Evolutionary conservation across 345 rosid species (phyloP).

Genomic region (Xanthoceras sorbifolium): DNA sequence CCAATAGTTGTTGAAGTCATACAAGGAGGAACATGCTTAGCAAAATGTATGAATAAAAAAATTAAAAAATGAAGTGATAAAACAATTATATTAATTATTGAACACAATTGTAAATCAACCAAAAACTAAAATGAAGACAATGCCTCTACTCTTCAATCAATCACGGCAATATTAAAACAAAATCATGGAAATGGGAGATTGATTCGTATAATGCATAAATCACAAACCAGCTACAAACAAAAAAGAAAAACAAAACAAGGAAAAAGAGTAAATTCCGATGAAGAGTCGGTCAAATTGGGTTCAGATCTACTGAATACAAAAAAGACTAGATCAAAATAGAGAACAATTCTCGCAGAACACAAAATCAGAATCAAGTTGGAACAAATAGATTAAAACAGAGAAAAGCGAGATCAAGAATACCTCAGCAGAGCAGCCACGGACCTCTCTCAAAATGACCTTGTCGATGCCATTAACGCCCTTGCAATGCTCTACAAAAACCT

Average conservation of each 20-base stretch:
- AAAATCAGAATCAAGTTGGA: not conserved
- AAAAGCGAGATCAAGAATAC: constrained; percentile 30
- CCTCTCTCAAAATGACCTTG: constrained; percentile 66
- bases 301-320: not conserved
- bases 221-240: not conserved
- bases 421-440: constrained; percentile 66
- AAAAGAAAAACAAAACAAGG: no score
- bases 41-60: not conserved
- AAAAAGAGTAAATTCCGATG: not conserved
- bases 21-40: not conserved
- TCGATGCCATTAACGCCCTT: constrained; percentile 77
- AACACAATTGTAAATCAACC: not conserved
- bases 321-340: not conserved
- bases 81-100: not conserved
- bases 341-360: not conserved
- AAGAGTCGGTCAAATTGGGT: not conserved
- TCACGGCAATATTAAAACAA: not conserved
- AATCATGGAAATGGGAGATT: not conserved
- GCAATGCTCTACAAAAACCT: constrained; percentile 42
- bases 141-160: not conserved
- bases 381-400: not conserved
- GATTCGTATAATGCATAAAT: not conserved
- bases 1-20: not conserved
- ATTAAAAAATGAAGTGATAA: not conserved
- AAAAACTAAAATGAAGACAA: not conserved